A percentile compares a stretch with the other conserved stretches of the same genome.
phyloP scores from a whole-genome alignment of 2,329 filamentous ascomycete genomes.

The Alternaria metachromatica region DNA sequence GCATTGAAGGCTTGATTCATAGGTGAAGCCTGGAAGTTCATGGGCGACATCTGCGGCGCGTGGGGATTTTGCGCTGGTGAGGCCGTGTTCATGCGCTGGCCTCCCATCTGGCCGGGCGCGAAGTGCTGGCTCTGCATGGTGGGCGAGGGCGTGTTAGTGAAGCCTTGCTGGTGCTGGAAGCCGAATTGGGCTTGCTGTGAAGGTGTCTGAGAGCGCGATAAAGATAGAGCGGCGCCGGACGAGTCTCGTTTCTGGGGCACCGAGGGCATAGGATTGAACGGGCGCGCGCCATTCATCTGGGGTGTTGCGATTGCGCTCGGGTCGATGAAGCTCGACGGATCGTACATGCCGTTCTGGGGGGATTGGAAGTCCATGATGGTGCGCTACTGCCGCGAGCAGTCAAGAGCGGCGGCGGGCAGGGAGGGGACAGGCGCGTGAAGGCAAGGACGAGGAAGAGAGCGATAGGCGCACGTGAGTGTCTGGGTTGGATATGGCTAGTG shows the following conservation, averaged over 20 bases:
- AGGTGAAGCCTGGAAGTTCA: conserved; percentile 45
- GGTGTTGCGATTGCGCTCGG: conserved; percentile 48
- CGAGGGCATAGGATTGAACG: conserved; percentile 79
- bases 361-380: conserved; percentile 46
- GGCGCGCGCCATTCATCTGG: conserved; percentile 76
- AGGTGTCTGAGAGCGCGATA: conserved; percentile 92
- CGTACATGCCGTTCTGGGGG: conserved; percentile 46
- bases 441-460: conserved; percentile 7
- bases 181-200: conserved; percentile 71
- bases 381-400: conserved; percentile 28
- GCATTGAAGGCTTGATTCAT: conserved; percentile 50
- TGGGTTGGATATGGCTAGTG: conserved; percentile 35
- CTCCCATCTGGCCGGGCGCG: conserved; percentile 63
- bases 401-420: neutral
- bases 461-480: conserved; percentile 29
- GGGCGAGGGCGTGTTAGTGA: conserved; percentile 90
- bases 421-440: conserved; percentile 17
- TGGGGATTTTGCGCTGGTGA: conserved; percentile 84
- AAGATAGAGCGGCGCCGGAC: conserved; percentile 83
- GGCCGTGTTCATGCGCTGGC: conserved; percentile 77
- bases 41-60: conserved; percentile 52
- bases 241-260: conserved; percentile 95
- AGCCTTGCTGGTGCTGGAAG: conserved; percentile 72
- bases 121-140: conserved; percentile 84
- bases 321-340: conserved; percentile 48